Evolutionary conservation across 345 rosid species (phyloP), one percentile per base, ranked within the genome.

Genomic region (Adansonia digitata): DNA sequence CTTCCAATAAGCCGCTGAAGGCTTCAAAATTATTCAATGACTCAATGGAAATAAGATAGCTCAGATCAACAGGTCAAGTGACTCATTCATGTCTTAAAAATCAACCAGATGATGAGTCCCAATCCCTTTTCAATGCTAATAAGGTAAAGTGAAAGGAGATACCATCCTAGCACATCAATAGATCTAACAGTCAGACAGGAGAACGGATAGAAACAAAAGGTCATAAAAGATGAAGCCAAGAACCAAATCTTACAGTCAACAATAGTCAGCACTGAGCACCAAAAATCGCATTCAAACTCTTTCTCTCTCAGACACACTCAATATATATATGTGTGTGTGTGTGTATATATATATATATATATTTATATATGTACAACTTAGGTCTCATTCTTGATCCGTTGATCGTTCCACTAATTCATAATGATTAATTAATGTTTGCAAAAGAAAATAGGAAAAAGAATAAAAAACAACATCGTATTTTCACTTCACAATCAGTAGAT

Each of bases 71-170:
- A 13, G 45, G 59, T 29, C 6, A 18, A 7, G 34, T 45, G n/a
- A 63, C 52, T 53, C 39, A 48, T 17, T 18, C 26, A 62, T 35
- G 26, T 35, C 67, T 35, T 31, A 35, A 8, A 2, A 62, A 62
- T 35, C 45, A n/a, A 56, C 31, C 37, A 77, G 57, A 26, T 43
- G 43, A n/a, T 37, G 51, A 63, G 46, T 65, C 69, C 37, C 65
- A 43, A 71, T 65, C 71, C 70, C 34, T 64, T 40, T 60, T 34
- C 56, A 35, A 75, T 49, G 39, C 74, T 56, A 27, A 53, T 73
- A 74, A 17, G 68, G 53, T 40, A 77, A 35, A 20, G 49, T 4
- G 15, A 48, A 4, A 55, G 5, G 20, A 13, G 7, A 46, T 49
- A 17, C 68, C 24, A 17, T 3, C 68, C 27, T 18, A 35, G 0